Conservation (phyloP, 371 early-diverging fungal genomes). For the Apophysomyces sp. region DNA sequence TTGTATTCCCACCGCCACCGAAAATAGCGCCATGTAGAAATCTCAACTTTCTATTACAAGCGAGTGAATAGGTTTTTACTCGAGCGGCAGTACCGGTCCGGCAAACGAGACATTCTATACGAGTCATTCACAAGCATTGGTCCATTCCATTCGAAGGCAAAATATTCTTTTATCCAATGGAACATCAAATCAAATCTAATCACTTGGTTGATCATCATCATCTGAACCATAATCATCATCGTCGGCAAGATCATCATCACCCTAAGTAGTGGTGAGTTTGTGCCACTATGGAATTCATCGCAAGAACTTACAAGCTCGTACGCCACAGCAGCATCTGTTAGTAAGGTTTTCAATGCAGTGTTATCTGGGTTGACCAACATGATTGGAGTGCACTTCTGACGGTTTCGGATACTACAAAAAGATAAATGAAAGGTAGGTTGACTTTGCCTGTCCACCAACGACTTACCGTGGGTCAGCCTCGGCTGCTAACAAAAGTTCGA, state of each 20-base stretch:
- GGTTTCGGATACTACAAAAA: constrained; percentile 30
- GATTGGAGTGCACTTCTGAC: constrained; percentile 35
- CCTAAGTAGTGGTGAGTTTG: too few relatives aligned
- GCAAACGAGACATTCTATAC: too few relatives aligned
- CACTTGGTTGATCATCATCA: neutral
- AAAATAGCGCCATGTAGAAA: too few relatives aligned
- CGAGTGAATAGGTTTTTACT: too few relatives aligned
- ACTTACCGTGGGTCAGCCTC: constrained; percentile 55
- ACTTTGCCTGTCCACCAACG: neutral
- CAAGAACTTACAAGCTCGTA: constrained; percentile 31
- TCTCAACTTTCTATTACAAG: too few relatives aligned
- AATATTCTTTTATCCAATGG: neutral
- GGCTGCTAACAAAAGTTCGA: constrained; percentile 49
- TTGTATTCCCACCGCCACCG: too few relatives aligned
- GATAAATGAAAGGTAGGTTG: neutral
- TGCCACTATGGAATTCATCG: neutral
- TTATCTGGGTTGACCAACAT: constrained; percentile 30
- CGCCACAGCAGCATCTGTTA: constrained; percentile 24
- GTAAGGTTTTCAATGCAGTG: constrained; percentile 23
- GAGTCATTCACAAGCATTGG: too few relatives aligned
- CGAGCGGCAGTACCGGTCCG: too few relatives aligned
- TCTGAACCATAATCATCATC: neutral
- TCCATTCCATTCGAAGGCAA: too few relatives aligned
- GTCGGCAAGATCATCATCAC: neutral
- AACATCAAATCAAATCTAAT: neutral